A percentile compares a stretch with the other conserved stretches of the same genome.
Evolutionary conservation across 768 basidiomycete genomes (phyloP).

Genomic region (Boletus sensibilis): DNA sequence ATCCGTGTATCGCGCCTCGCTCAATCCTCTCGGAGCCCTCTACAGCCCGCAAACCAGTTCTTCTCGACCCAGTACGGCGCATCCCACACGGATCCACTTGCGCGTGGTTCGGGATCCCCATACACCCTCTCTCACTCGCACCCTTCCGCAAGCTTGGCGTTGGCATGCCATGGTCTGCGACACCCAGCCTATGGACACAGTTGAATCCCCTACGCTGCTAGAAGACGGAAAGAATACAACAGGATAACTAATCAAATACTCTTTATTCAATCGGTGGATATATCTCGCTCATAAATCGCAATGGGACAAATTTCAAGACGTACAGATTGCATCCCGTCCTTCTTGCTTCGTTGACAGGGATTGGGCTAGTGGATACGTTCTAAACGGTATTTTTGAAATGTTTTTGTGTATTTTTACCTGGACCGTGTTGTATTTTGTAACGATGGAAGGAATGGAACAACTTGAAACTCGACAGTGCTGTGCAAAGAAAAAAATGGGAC

Average conservation of each 20-base stretch:
- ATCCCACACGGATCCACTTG: constrained; percentile 13
- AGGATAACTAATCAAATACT: constrained; percentile 13
- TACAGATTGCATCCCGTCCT: constrained; percentile 4
- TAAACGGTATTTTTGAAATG: constrained; percentile 1
- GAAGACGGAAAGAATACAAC: constrained; percentile 4
- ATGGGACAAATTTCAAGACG: constrained; percentile 12
- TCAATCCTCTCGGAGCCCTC: constrained; percentile 21
- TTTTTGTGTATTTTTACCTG: constrained; percentile 24
- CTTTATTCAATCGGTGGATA: constrained; percentile 17
- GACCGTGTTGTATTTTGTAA: constrained; percentile 24
- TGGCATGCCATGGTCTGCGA: constrained; percentile 15
- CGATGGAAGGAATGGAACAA: background rate
- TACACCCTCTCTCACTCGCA: constrained; percentile 1
- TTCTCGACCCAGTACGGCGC: constrained; percentile 5
- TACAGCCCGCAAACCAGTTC: constrained; percentile 29
- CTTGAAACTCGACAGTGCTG: background rate
- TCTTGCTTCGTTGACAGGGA: constrained; percentile 14
- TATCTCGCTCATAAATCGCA: constrained; percentile 16
- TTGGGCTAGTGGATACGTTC: constrained; percentile 3
- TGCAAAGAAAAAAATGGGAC: constrained; percentile 1
- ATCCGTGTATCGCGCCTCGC: constrained; percentile 35
- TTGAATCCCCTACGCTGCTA: background rate
- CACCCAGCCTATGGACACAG: constrained; percentile 8
- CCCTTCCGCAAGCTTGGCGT: constrained; percentile 11
- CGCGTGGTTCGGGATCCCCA: constrained; percentile 3